These are phyloP conservation scores for Magnaporthales sp. DNA, from an alignment of 2,329 filamentous ascomycete species.

Conservation along the genomic window DNA sequence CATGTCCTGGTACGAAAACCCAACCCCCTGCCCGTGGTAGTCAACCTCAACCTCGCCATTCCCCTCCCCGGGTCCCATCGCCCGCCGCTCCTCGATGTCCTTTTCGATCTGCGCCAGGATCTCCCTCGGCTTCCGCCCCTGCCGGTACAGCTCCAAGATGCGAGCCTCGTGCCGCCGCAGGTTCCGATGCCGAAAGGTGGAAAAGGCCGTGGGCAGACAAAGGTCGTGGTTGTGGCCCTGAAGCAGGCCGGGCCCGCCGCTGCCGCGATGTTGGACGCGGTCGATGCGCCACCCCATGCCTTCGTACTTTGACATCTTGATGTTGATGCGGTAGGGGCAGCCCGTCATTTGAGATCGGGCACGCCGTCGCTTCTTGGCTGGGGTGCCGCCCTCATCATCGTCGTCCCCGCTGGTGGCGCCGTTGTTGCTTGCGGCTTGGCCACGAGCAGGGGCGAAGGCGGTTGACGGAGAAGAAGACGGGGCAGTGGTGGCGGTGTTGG, in stretches of 20 bases:
- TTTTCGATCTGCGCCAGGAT: neutral
- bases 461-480: neutral
- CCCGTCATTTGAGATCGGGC: neutral
- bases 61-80: neutral
- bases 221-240: neutral
- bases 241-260: neutral
- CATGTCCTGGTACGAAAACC: neutral
- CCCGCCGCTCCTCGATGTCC: neutral
- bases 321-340: neutral
- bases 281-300: neutral
- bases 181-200: neutral
- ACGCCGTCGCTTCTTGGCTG: neutral
- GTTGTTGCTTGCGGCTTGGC: neutral
- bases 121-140: neutral
- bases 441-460: too few species aligned
- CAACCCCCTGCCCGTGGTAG: neutral
- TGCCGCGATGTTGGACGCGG: neutral
- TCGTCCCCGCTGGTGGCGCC: too few species aligned
- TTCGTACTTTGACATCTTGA: neutral
- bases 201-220: neutral
- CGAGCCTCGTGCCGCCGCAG: neutral
- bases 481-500: too few species aligned
- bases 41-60: neutral
- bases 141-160: neutral
- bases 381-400: neutral